Evolutionary conservation across 192 early-diverging fungal species (phyloP).

Genomic region (Cladochytrium replicatum): DNA sequence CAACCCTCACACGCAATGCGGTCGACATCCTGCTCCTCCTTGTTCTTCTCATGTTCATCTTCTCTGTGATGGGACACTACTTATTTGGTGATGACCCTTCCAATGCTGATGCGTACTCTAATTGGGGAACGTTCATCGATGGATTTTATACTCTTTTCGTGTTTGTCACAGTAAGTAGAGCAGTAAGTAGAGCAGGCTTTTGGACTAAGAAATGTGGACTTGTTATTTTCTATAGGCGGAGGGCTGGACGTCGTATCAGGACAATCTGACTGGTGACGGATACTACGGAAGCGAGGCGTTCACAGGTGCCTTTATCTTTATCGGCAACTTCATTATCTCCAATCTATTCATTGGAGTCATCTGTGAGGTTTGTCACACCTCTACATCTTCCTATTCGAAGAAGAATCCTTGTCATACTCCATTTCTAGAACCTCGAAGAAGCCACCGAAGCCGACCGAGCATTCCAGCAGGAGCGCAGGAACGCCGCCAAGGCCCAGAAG

Average conservation of each 20-base stretch:
- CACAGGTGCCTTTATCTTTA: constrained; percentile 30
- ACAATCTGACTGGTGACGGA: constrained; percentile 17
- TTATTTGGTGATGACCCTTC: constrained; percentile 23
- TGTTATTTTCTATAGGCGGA: constrained; percentile 11
- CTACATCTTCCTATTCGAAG: background rate
- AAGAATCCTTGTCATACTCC: background rate
- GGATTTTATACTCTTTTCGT: constrained; percentile 26
- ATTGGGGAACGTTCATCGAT: constrained; percentile 17
- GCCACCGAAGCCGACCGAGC: constrained; percentile 27
- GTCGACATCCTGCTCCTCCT: constrained; percentile 34
- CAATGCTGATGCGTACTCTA: background rate
- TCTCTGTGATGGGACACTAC: constrained; percentile 34
- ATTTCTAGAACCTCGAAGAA: constrained; percentile 41
- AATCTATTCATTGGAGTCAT: constrained; percentile 45
- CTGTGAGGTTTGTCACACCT: constrained; percentile 18
- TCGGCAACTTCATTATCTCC: constrained; percentile 39
- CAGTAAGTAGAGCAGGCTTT: too few species aligned
- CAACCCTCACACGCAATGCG: constrained; percentile 26
- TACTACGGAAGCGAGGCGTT: constrained; percentile 21
- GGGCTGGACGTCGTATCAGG: constrained; percentile 33
- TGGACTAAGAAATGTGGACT: background rate
- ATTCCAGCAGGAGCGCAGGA: constrained; percentile 9
- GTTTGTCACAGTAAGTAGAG: constrained; percentile 24
- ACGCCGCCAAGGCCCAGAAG: constrained; percentile 22
- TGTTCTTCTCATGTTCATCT: constrained; percentile 35